phyloP scores from a whole-genome alignment of 2,329 filamentous ascomycete genomes.

The Aureobasidium vineae region DNA sequence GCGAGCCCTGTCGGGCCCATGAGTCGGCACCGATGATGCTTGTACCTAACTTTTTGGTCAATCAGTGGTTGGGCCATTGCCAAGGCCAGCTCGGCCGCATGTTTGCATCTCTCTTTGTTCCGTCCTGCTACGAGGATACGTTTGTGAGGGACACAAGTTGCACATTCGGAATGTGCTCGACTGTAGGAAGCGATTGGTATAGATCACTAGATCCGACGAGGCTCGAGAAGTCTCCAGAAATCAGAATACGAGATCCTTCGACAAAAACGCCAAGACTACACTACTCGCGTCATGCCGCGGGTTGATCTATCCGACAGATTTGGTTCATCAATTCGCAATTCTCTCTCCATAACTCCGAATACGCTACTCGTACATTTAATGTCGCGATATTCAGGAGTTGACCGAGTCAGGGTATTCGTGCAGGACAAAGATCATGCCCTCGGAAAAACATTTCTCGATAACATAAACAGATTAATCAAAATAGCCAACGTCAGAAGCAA shows the following conservation, averaged over 20 bases:
- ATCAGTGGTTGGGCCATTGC: slow-evolving; percentile 7
- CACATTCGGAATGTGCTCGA: neutral
- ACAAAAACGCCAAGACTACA: neutral
- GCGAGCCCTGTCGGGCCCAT: neutral
- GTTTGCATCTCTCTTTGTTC: neutral
- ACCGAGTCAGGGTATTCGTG: neutral
- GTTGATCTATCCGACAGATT: neutral
- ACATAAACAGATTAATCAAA: neutral
- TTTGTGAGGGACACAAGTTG: neutral
- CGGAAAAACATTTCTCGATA: neutral
- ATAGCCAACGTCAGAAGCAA: neutral
- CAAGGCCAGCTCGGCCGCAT: slow-evolving; percentile 11
- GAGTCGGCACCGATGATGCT: neutral
- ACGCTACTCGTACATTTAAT: no score
- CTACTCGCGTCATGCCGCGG: neutral
- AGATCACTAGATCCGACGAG: neutral
- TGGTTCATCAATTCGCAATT: slow-evolving; percentile 2
- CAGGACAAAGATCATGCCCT: neutral
- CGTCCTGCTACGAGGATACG: neutral
- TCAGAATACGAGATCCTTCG: slow-evolving; percentile 3
- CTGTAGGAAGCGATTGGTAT: neutral
- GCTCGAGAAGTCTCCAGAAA: neutral
- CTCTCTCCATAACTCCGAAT: neutral
- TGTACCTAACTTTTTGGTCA: slow-evolving; percentile 5
- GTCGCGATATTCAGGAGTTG: neutral